phyloP scores from a whole-genome alignment of 139 green algal species.

The Tetratostichococcus sp. region DNA sequence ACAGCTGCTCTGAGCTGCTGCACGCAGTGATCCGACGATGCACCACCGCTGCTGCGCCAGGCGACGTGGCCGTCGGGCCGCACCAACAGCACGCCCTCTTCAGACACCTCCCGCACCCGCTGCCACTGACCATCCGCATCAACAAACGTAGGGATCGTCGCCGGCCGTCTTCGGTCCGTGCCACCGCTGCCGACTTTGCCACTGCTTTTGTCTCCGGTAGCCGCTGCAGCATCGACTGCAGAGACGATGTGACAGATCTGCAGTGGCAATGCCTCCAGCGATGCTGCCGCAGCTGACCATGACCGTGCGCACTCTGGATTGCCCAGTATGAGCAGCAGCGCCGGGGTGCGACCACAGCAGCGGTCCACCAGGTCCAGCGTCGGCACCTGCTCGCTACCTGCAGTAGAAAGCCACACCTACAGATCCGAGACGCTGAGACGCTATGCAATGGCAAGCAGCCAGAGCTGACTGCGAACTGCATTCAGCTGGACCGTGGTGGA shows the following conservation, averaged over 20 bases:
- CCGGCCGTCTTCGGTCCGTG: no score
- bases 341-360: neutral
- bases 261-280: neutral
- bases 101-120: slow-evolving; percentile 1
- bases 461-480: no score
- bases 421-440: no score
- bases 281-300: neutral
- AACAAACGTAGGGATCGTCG: neutral
- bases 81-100: slow-evolving; percentile 53
- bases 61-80: slow-evolving; percentile 79
- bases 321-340: slow-evolving; percentile 9
- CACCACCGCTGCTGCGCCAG: slow-evolving; percentile 33
- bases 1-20: neutral
- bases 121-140: slow-evolving; percentile 12
- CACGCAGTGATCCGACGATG: neutral
- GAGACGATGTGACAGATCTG: neutral
- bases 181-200: no score
- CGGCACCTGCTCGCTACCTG: neutral
- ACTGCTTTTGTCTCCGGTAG: no score
- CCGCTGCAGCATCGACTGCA: no score
- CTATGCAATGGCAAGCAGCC: no score
- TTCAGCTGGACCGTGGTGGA: no score
- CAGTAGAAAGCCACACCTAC: neutral
- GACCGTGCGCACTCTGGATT: no score
- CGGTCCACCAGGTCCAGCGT: slow-evolving; percentile 14